Evolutionary conservation across 768 basidiomycete genomes (phyloP).

Genomic region (Boletales sp.): DNA sequence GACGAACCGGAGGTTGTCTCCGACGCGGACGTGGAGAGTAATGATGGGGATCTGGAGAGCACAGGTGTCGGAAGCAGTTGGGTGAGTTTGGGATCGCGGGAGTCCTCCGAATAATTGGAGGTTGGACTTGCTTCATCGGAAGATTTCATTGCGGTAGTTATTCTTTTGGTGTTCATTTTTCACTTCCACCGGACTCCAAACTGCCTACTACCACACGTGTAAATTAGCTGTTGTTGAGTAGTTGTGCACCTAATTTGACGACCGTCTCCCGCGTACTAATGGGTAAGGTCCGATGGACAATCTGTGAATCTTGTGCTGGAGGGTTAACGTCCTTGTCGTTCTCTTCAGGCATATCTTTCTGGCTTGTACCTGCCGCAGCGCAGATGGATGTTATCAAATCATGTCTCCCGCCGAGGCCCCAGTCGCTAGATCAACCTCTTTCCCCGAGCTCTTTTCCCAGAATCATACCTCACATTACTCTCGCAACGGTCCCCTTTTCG

Average conservation of each 20-base stretch:
- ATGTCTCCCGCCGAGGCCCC: constrained; percentile 42
- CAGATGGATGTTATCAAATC: constrained; percentile 43
- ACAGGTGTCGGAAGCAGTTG: constrained; percentile 60
- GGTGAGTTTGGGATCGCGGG: constrained; percentile 51
- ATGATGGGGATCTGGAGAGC: constrained; percentile 48
- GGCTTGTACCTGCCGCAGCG: constrained; percentile 60
- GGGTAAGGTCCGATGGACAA: constrained; percentile 16
- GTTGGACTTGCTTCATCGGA: neutral
- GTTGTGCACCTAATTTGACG: too few species aligned
- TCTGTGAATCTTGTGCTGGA: neutral
- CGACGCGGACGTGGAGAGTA: constrained; percentile 69
- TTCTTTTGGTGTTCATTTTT: too few species aligned
- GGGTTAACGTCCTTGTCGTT: neutral
- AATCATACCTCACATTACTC: constrained; percentile 71
- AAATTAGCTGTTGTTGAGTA: neutral
- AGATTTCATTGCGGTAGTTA: neutral
- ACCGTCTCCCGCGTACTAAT: constrained; percentile 2
- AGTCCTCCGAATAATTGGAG: constrained; percentile 15
- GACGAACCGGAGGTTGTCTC: constrained; percentile 46
- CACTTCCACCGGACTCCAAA: too few species aligned
- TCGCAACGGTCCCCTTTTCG: constrained; percentile 40
- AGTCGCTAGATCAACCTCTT: constrained; percentile 11
- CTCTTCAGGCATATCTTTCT: constrained; percentile 54
- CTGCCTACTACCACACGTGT: neutral
- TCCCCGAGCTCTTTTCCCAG: constrained; percentile 49